Percentiles rank a stretch among this genome's conserved stretches.
Conservation (phyloP, 2,329 filamentous ascomycete species). For the Diaporthe eres region DNA sequence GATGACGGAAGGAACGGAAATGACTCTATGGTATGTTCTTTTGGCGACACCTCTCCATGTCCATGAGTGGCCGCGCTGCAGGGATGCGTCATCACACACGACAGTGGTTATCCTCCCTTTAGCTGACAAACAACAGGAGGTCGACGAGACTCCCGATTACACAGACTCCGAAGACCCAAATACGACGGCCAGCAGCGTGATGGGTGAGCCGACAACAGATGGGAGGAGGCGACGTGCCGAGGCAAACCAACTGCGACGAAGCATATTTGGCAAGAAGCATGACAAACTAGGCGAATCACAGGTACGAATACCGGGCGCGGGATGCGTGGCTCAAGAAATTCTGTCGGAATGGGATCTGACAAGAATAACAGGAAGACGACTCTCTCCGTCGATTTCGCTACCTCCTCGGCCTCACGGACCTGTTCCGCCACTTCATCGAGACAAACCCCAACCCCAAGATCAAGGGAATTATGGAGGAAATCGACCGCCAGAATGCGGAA, state of each 20-base stretch:
- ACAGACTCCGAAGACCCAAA: constrained; percentile 78
- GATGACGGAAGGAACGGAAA: constrained; percentile 55
- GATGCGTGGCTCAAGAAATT: not conserved
- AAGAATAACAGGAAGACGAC: constrained; percentile 81
- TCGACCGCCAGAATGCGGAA: constrained; percentile 92
- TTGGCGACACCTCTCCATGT: not conserved
- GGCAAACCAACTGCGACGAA: constrained; percentile 90
- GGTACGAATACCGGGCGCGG: constrained; percentile 62
- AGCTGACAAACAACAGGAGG: constrained; percentile 58
- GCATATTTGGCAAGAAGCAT: constrained; percentile 95
- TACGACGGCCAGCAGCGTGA: constrained; percentile 86
- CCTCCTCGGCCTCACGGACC: constrained; percentile 91
- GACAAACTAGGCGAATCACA: constrained; percentile 93
- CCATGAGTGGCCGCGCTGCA: not conserved
- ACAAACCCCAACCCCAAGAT: constrained; percentile 96
- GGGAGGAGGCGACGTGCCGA: constrained; percentile 89
- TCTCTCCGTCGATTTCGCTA: constrained; percentile 95
- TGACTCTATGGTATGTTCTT: constrained; percentile 65
- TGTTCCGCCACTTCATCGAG: constrained; percentile 99
- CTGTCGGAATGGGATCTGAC: constrained; percentile 16
- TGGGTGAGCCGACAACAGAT: constrained; percentile 80
- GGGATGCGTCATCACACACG: constrained; percentile 1
- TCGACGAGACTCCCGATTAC: constrained; percentile 77
- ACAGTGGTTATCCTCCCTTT: not conserved
- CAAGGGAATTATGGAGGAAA: constrained; percentile 92